Evolutionary conservation across 202 grass and related monocot genomes (phyloP).

Genomic region (Brachypodium distachyon): DNA sequence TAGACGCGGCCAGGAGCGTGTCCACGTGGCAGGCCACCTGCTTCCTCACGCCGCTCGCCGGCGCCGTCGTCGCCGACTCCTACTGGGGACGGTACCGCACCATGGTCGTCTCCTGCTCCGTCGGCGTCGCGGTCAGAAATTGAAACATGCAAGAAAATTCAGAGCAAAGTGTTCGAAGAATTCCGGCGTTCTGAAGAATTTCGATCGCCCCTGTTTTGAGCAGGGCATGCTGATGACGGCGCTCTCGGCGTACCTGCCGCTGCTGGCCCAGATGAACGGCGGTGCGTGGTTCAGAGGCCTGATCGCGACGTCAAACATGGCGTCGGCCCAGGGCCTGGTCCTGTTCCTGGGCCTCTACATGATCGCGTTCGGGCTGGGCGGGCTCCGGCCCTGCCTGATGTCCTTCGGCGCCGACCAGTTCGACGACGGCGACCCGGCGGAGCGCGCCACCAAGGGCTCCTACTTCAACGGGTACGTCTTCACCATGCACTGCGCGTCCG

Average conservation of each 20-base stretch:
- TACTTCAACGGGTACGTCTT: constrained; percentile 20
- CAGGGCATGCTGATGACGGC: constrained; percentile 6
- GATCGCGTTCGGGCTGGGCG: not conserved
- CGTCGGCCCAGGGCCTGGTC: not conserved
- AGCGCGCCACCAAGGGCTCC: not conserved
- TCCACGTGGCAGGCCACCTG: constrained; percentile 43
- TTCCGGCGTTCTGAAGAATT: no score
- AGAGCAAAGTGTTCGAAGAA: not conserved
- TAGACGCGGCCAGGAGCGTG: constrained; percentile 22
- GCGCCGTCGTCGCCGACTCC: constrained; percentile 40
- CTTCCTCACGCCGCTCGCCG: constrained; percentile 24
- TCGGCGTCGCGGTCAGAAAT: constrained; percentile 2
- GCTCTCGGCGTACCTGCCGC: not conserved
- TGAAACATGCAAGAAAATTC: no score
- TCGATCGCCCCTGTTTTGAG: not conserved
- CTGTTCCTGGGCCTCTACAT: constrained; percentile 19
- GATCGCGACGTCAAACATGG: not conserved
- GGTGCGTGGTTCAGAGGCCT: not conserved
- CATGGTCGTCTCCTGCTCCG: not conserved
- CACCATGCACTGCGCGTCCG: not conserved
- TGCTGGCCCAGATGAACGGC: not conserved
- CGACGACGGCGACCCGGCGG: not conserved
- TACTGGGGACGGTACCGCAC: constrained; percentile 43
- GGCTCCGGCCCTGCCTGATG: constrained; percentile 3
- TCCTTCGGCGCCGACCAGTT: constrained; percentile 20